A percentile compares a stretch with the other conserved stretches of the same genome.
Conservation (phyloP, 257 asterid genomes). For the Forsythia viridissima region DNA sequence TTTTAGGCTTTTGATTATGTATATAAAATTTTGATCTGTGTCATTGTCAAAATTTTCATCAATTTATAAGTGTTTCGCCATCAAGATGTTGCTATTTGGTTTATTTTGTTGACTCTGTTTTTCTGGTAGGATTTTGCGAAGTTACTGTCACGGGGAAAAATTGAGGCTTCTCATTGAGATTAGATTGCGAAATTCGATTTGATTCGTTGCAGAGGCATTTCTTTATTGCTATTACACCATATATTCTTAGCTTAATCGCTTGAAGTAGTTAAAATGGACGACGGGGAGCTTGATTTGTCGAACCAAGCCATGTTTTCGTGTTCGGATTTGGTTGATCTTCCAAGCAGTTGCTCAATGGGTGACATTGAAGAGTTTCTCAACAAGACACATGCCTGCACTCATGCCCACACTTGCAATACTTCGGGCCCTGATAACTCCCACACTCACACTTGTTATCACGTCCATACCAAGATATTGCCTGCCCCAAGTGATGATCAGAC, state of each 20-base stretch:
- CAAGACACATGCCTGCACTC: conserved; percentile 47
- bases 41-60: not conserved
- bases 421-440: conserved; percentile 37
- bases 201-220: not conserved
- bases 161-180: not conserved
- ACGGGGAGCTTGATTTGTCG: conserved; percentile 47
- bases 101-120: not conserved
- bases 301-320: conserved; percentile 40
- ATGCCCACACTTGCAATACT: not conserved
- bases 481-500: conserved; percentile 56
- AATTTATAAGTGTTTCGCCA: not conserved
- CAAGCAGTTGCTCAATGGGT: conserved; percentile 45
- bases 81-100: not conserved
- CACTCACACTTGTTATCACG: conserved; percentile 89
- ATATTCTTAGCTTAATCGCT: not conserved
- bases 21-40: not conserved
- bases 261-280: conserved; percentile 33
- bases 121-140: conserved; percentile 19
- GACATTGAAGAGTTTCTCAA: conserved; percentile 42
- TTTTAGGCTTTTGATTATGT: not conserved
- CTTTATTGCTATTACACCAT: not conserved
- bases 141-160: not conserved
- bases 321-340: conserved; percentile 43
- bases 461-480: conserved; percentile 86
- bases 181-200: not conserved